These are phyloP conservation scores for Wickerhamomyces bovis DNA, from an alignment of 805 yeast species.

Conservation along the genomic window DNA sequence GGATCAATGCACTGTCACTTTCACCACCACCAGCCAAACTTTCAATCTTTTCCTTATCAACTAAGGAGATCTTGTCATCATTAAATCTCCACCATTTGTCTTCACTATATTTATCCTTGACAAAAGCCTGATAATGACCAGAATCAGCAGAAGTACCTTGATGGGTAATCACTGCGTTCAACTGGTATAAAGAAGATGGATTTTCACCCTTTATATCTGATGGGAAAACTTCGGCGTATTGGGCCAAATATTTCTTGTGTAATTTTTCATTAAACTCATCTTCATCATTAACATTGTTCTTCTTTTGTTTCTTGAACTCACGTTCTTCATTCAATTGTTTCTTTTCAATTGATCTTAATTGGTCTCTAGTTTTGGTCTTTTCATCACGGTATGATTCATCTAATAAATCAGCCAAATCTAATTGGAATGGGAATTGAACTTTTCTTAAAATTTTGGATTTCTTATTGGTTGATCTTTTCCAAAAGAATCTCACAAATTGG, in stretches of 20 bases:
- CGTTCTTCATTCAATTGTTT: conserved; percentile 65
- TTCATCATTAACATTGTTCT: conserved; percentile 41
- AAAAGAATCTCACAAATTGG: conserved; percentile 90
- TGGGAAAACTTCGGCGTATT: conserved; percentile 40
- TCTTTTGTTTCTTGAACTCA: conserved; percentile 57
- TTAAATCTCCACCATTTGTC: conserved; percentile 92
- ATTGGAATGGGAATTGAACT: conserved; percentile 90
- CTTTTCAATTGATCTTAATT: conserved; percentile 68
- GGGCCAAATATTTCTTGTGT: conserved; percentile 44
- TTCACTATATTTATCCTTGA: conserved; percentile 66
- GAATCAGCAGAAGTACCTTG: conserved; percentile 94
- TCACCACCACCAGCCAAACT: conserved; percentile 95
- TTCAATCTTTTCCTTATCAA: conserved; percentile 79
- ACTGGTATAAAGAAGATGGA: conserved; percentile 82
- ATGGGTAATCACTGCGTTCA: conserved; percentile 82
- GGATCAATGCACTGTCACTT: conserved; percentile 88
- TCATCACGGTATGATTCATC: conserved; percentile 68
- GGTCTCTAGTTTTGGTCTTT: conserved; percentile 70
- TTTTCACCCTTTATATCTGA: conserved; percentile 60
- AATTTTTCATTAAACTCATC: conserved; percentile 42
- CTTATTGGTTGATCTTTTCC: conserved; percentile 88
- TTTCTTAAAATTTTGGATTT: conserved; percentile 91
- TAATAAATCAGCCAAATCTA: conserved; percentile 81
- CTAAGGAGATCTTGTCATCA: conserved; percentile 79
- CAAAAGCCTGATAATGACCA: conserved; percentile 94